Evolutionary conservation across 495 filamentous ascomycete genomes (phyloP).

Genomic region (Cudoniella acicularis): DNA sequence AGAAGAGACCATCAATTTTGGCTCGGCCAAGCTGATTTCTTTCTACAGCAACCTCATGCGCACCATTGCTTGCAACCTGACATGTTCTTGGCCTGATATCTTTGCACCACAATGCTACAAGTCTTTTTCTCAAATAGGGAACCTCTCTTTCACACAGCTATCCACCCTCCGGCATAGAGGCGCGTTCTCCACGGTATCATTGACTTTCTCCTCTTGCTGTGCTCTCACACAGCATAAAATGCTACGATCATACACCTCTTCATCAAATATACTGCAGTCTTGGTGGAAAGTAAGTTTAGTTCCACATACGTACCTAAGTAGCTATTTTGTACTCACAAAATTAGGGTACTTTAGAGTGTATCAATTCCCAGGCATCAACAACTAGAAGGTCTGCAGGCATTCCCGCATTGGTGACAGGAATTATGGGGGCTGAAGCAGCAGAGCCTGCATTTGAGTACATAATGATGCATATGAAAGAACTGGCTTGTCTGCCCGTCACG

Average conservation of each 20-base stretch:
- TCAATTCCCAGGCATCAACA: constrained; percentile 69
- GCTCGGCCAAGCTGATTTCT: background rate
- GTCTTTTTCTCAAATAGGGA: constrained; percentile 57
- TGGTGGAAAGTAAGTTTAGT: constrained; percentile 65
- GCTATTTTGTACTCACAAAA: background rate
- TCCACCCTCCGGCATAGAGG: constrained; percentile 83
- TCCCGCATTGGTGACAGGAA: constrained; percentile 75
- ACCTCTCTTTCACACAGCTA: constrained; percentile 74
- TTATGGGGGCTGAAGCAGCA: constrained; percentile 55
- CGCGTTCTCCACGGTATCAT: constrained; percentile 89
- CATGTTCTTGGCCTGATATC: constrained; percentile 22
- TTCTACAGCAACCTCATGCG: constrained; percentile 51
- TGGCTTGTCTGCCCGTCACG: constrained; percentile 52
- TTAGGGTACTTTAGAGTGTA: constrained; percentile 57
- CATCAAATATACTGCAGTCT: constrained; percentile 34
- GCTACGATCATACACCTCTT: constrained; percentile 30
- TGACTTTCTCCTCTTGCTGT: constrained; percentile 80
- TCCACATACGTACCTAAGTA: constrained; percentile 14
- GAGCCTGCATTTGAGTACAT: constrained; percentile 50
- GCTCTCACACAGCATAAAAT: constrained; percentile 40
- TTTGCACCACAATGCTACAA: constrained; percentile 34
- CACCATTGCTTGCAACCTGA: constrained; percentile 44
- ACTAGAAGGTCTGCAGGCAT: constrained; percentile 91
- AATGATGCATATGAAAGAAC: constrained; percentile 41
- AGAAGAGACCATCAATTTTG: background rate